Evolutionary conservation across 2,329 filamentous ascomycete species (phyloP), one percentile per base, ranked within the genome.

Genomic region (Aureobasidium melanogenum): DNA sequence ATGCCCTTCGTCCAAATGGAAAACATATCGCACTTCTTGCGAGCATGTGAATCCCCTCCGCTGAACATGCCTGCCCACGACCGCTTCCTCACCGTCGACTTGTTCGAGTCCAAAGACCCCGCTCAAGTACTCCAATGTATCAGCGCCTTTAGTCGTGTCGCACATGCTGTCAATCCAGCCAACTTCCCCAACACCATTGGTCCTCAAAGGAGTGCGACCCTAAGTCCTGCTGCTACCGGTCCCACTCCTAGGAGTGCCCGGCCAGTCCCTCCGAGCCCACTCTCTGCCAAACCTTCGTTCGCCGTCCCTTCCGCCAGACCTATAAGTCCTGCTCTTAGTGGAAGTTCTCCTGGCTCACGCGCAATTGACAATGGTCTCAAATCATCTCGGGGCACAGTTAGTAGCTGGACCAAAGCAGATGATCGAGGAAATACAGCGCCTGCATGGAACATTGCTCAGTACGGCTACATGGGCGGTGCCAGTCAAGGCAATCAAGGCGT

Each of bases 1-100:
- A 97, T 97, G 93, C 94, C 94, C 0, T 99, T 99, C 72, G 93
- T 97, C 43, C 94, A 99, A 75, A 97, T 97, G 92, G 94, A 99
- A 75, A 99, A 99, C 73, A 97, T 99, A 71, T 95, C 92, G 5
- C 90, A 96, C 71, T 99, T 97, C 76, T 84, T 99, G 59, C 86
- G 84, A 70, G 91, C 91, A 63, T 96, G 92, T 78, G 89, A 96
- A 75, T 79, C 84, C 55, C 84, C 89, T 28, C 94, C 94, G 0
- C 79, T 99, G 57, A 92, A 87, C 74, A 85, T 99, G 63, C 91
- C 90, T 62, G 87, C 92, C 48, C 94, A 99, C 78, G 94, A 99
- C 75, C 86, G 92, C 67, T 99, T 99, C 76, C 85, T 97, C 64
- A 99, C 94, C 5, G 93, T 99, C 72, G 94, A 99, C 76, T 81